Conservation (phyloP, 768 basidiomycete genomes). For the Phaeotremella fagi region DNA sequence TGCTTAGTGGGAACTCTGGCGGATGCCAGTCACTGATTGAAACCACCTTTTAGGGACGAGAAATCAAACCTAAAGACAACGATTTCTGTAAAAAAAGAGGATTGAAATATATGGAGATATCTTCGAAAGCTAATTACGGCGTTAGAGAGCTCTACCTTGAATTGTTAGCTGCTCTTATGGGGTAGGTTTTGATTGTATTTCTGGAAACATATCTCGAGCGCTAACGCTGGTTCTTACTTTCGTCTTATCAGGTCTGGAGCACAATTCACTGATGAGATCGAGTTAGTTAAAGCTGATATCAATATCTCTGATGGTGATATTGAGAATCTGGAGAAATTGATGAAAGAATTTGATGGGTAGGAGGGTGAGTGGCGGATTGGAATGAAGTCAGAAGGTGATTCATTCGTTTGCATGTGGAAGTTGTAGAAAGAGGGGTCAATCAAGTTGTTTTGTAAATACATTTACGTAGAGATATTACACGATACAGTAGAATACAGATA, state of each 20-base stretch:
- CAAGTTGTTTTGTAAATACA: too few species aligned
- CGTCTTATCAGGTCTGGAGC: slow-evolving; percentile 18
- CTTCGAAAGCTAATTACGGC: slow-evolving; percentile 21
- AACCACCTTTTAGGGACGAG: slow-evolving; percentile 7
- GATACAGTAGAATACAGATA: too few species aligned
- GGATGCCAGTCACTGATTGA: neutral
- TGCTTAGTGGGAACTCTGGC: too few species aligned
- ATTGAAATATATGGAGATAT: slow-evolving; percentile 24
- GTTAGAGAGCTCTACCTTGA: slow-evolving; percentile 22
- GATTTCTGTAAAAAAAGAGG: slow-evolving; percentile 23
- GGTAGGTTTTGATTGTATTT: too few species aligned
- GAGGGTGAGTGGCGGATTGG: too few species aligned
- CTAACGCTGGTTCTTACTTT: too few species aligned
- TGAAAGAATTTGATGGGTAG: slow-evolving; percentile 21
- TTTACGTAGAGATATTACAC: too few species aligned
- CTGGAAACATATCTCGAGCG: too few species aligned
- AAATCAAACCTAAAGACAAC: slow-evolving; percentile 22
- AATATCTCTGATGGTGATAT: slow-evolving; percentile 12
- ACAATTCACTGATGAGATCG: slow-evolving; percentile 18
- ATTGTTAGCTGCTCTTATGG: slow-evolving; percentile 15
- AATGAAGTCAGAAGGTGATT: too few species aligned
- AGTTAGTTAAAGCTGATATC: slow-evolving; percentile 14
- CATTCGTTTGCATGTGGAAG: slow-evolving; percentile 11
- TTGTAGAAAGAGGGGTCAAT: too few species aligned
- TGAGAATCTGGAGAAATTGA: slow-evolving; percentile 14